Base-by-base conservation (phyloP, 129 eudicot species). In the Gnaphalium uliginosum region DNA sequence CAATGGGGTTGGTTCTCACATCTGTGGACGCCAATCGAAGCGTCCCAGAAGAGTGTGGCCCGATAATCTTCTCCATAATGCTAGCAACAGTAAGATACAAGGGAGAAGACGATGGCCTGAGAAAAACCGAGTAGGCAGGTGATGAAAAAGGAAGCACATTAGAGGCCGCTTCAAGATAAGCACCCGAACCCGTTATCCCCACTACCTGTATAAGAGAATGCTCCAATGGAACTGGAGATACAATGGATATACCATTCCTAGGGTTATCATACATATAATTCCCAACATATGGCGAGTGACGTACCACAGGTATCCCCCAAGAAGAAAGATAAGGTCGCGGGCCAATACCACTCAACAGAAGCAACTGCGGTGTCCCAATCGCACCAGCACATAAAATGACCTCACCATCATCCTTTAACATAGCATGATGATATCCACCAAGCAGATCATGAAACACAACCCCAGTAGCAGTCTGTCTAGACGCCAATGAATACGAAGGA, bases 151-250 rank as follows among this genome's bases (percentile, higher is more conserved):
- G 95, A 8, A 89, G 51, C 0, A 85, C 79, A 83, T 85, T 88
- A 1, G 97, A 91, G 23, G 97, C 89, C 2, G 97, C 97, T 61
- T 91, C 97, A 4, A 91, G 76, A 65, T 86, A 91, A 35, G 92
- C 79, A 23, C 97, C 97, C 0, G 92, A 86, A 61, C 66, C 71
- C 1, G 97, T 91, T 30, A 91, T 91, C 5, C 97, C 97, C 29
- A 86, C 97, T 2, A 91, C 95, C 66, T 91, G 97, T 19, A 91
- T 91, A 9, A 91, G 81, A 2, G 97, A 88, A 43, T 91, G 95
- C 39, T 88, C 92, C 37, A 91, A 29, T 5, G 87, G 91, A 70
- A 41, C 33, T 2, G 91, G 87, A 0, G 97, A 92, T 68, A 91
- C 76, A 56, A 91, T 83, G 0, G 96, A 92, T 69, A 92, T 87